Conservation (phyloP, 2,329 filamentous ascomycete species). For the Dothistroma pini region DNA sequence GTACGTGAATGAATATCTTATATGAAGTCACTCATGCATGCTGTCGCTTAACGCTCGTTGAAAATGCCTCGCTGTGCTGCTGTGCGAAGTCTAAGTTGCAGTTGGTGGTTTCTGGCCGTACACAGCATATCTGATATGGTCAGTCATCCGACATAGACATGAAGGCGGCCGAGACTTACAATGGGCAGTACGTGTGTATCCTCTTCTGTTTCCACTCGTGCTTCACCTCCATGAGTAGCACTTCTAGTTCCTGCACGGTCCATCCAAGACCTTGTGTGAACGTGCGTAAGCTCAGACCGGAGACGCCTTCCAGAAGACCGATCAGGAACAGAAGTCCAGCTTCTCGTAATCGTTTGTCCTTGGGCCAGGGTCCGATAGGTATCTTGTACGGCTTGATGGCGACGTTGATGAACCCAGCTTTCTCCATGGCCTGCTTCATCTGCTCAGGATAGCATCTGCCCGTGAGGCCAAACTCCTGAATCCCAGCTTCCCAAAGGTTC, state of each 20-base stretch:
- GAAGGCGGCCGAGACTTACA: conserved; percentile 17
- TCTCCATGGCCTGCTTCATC: conserved; percentile 37
- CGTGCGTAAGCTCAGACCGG: conserved; percentile 26
- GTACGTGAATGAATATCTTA: no score
- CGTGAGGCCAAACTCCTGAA: conserved; percentile 24
- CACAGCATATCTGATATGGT: conserved; percentile 26
- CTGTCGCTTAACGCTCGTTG: not conserved
- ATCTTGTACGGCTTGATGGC: conserved; percentile 29
- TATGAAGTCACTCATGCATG: not conserved
- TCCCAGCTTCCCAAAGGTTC: conserved; percentile 25
- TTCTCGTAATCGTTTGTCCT: conserved; percentile 26
- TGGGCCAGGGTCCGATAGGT: conserved; percentile 30
- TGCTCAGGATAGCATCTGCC: conserved; percentile 25
- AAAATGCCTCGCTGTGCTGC: not conserved
- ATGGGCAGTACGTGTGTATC: conserved; percentile 29
- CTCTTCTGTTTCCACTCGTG: conserved; percentile 26
- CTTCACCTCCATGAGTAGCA: conserved; percentile 28
- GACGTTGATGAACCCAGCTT: conserved; percentile 35
- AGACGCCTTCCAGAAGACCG: conserved; percentile 27
- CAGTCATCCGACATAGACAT: not conserved
- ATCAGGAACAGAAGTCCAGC: conserved; percentile 27
- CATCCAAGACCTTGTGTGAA: conserved; percentile 30
- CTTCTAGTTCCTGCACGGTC: conserved; percentile 29
- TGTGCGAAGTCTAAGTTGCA: not conserved
- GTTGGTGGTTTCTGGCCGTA: conserved; percentile 28